Base-by-base conservation (phyloP, 2,329 filamentous ascomycete species). In the Venturia pyrina region DNA sequence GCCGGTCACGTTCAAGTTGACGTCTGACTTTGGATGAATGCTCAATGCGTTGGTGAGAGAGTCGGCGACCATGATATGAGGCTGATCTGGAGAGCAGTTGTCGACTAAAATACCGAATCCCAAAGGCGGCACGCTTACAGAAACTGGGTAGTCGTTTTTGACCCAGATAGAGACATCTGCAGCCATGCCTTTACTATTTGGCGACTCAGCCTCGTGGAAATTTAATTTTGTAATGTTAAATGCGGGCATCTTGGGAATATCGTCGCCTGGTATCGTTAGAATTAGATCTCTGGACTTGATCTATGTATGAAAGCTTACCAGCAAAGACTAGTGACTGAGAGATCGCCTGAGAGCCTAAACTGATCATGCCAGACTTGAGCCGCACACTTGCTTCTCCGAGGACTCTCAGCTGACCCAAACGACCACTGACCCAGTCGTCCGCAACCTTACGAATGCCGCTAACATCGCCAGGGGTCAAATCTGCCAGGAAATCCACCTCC, bases 361-460 rank as follows among this genome's bases (percentile, higher is more conserved):
- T 85, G 67, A 98, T 79, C 62, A 96, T 77, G 32, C 95, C 93
- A 60, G 92, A 90, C 74, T 87, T 91, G 66, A 98, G 77, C 41
- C 83, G 82, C 46, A 98, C 80, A 48, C 87, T 80, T 34, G 91
- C 88, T 72, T 88, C 89, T 56, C 89, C 93, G 65, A 87, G 82
- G 17, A 98, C 79, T 68, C 84, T 85, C 66, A 99, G 78, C 66
- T 83, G 81, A 13, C 86, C 83, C 66, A 98, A 79, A 65, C 86
- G 87, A 48, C 93, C 92, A 65, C 90, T 87, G 67, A 99, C 79
- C 87, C 91, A 98, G 75, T 96, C 89, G 74, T 95, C 91, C 60
- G 90, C 91, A 68, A 98, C 84, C 67, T 83, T 84, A 67, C 90
- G 87, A 70, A 97, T 86, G 6, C 87, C 88, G 65, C 92, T 86